Conservation (phyloP, 768 basidiomycete genomes). For the Butyriboletus loyo region DNA sequence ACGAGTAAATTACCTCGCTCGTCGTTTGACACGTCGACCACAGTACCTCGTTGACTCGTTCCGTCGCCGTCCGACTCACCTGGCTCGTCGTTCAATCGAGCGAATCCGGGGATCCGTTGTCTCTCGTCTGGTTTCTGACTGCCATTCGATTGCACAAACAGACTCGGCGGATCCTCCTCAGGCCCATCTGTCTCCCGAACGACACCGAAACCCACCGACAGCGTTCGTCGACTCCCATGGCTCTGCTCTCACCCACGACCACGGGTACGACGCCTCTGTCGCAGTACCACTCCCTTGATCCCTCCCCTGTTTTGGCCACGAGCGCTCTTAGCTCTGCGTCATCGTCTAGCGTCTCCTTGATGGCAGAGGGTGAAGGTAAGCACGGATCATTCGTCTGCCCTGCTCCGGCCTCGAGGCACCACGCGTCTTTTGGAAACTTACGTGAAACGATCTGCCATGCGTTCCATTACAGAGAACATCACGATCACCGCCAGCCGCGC, state of each 20-base stretch:
- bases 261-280: constrained; percentile 32
- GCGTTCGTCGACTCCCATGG: constrained; percentile 12
- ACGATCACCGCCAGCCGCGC: constrained; percentile 62
- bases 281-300: constrained; percentile 31
- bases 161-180: constrained; percentile 55
- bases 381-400: constrained; percentile 14
- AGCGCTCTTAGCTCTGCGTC: constrained; percentile 28
- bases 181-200: background rate
- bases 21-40: constrained; percentile 13
- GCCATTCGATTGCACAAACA: constrained; percentile 33
- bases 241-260: constrained; percentile 23
- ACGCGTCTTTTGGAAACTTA: constrained; percentile 30
- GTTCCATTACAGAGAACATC: constrained; percentile 54
- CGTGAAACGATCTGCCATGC: constrained; percentile 32
- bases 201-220: constrained; percentile 6
- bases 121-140: constrained; percentile 42
- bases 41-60: background rate
- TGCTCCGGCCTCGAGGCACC: constrained; percentile 21
- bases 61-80: background rate
- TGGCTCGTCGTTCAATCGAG: constrained; percentile 1
- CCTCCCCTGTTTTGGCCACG: constrained; percentile 24
- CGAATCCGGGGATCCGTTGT: constrained; percentile 46
- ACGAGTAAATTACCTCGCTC: constrained; percentile 6
- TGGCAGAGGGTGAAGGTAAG: constrained; percentile 64
- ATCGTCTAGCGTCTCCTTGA: constrained; percentile 53